A percentile compares a stretch with the other conserved stretches of the same genome.
Conservation (phyloP, 495 filamentous ascomycete species). For the Hypoxylon cercidicola region DNA sequence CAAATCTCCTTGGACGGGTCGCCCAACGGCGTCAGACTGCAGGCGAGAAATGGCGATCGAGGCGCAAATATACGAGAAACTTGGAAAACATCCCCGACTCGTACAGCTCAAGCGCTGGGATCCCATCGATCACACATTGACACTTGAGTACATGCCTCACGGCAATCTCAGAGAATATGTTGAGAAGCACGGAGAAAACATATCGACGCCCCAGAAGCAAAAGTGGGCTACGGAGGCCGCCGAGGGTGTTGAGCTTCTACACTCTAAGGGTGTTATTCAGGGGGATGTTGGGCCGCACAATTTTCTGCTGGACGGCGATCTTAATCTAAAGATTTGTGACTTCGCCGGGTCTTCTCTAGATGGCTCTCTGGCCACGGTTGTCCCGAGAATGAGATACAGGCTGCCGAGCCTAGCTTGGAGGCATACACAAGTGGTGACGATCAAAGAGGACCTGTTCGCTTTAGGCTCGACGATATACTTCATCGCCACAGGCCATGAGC, state of each 20-base stretch:
- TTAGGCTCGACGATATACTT: conserved; percentile 48
- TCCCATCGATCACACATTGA: conserved; percentile 30
- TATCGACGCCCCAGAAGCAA: conserved; percentile 30
- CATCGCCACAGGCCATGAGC: conserved; percentile 38
- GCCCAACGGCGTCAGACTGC: conserved; percentile 28
- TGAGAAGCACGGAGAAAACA: conserved; percentile 26
- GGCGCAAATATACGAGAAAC: conserved; percentile 42
- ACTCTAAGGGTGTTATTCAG: conserved; percentile 38
- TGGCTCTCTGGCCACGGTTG: conserved; percentile 44
- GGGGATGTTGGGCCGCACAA: conserved; percentile 46
- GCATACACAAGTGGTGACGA: conserved; percentile 18
- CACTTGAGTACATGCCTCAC: conserved; percentile 50
- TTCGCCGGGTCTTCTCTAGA: conserved; percentile 45
- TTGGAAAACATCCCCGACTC: conserved; percentile 39
- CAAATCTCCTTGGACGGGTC: conserved; percentile 27
- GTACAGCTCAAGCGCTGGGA: conserved; percentile 40
- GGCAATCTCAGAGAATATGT: conserved; percentile 46
- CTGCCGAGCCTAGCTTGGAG: conserved; percentile 33
- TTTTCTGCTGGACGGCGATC: conserved; percentile 38
- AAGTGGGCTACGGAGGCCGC: conserved; percentile 42
- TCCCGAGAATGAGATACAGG: conserved; percentile 34
- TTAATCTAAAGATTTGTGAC: conserved; percentile 44
- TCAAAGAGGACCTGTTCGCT: conserved; percentile 42
- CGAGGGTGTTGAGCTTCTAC: conserved; percentile 41
- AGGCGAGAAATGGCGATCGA: conserved; percentile 46